Percentiles rank a stretch among this genome's conserved stretches.
Conservation (phyloP, 208 protist genomes). For the Angomonas deanei region DNA sequence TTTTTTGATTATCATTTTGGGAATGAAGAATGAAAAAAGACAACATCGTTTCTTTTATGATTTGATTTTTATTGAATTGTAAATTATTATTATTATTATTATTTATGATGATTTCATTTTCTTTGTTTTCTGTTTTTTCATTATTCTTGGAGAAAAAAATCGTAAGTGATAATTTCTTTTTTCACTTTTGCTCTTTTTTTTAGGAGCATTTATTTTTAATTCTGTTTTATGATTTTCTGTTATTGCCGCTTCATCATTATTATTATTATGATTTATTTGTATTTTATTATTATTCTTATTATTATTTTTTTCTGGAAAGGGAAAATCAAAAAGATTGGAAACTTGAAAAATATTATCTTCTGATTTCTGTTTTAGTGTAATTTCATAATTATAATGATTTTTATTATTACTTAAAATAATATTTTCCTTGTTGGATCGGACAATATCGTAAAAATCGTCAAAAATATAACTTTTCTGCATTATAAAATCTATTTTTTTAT, state of each 20-base stretch:
- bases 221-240: not conserved
- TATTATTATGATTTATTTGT: not conserved
- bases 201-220: not conserved
- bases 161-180: not conserved
- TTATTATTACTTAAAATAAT: no score
- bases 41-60: not conserved
- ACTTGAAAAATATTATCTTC: not conserved
- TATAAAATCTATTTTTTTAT: no score
- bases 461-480: no score
- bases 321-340: not conserved
- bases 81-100: not conserved
- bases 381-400: no score
- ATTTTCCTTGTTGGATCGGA: no score
- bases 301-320: not conserved
- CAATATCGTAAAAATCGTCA: no score
- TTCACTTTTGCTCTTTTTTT: not conserved
- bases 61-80: not conserved
- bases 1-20: not conserved
- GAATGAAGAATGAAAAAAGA: not conserved
- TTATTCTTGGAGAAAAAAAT: not conserved
- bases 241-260: not conserved
- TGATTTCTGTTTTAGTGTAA: no score
- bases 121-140: not conserved
- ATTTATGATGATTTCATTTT: not conserved
- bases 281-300: conserved; percentile 6